Evolutionary conservation across 1,284 basidiomycete genomes (phyloP).

Genomic region (Anthracocystis walkeri): DNA sequence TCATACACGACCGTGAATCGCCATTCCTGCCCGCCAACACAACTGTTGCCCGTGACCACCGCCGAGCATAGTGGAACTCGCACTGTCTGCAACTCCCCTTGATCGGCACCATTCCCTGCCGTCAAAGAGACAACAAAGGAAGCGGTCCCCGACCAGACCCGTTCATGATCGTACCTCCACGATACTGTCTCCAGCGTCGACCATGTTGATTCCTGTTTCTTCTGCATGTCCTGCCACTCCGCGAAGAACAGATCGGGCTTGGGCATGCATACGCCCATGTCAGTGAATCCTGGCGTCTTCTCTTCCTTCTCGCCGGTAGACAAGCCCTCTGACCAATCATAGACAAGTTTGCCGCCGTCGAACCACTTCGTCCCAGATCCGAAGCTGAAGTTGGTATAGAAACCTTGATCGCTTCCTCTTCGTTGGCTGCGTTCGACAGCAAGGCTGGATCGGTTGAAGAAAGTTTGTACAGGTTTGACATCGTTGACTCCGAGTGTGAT

Average conservation of each 20-base stretch:
- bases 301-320: not conserved
- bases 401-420: conserved; percentile 13
- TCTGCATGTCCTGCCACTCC: conserved; percentile 5
- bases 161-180: conserved; percentile 21
- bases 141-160: conserved; percentile 21
- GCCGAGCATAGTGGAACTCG: conserved; percentile 28
- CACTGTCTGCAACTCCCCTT: not conserved
- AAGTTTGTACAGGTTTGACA: conserved; percentile 18
- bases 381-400: conserved; percentile 55
- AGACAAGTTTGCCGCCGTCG: conserved; percentile 41
- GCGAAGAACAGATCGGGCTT: conserved; percentile 44
- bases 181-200: not conserved
- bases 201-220: no score
- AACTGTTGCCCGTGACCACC: not conserved
- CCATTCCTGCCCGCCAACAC: conserved; percentile 2
- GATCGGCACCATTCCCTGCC: not conserved
- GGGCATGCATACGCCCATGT: conserved; percentile 44
- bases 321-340: conserved; percentile 9
- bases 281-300: conserved; percentile 32
- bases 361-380: conserved; percentile 58
- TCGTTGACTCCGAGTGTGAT: conserved; percentile 3
- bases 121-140: conserved; percentile 14
- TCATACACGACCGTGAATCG: conserved; percentile 17
- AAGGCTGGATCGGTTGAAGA: conserved; percentile 22
- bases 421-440: not conserved